Evolutionary conservation across 495 filamentous ascomycete species (phyloP), one percentile per base, ranked within the genome.

Genomic region (Neurospora pannonica): DNA sequence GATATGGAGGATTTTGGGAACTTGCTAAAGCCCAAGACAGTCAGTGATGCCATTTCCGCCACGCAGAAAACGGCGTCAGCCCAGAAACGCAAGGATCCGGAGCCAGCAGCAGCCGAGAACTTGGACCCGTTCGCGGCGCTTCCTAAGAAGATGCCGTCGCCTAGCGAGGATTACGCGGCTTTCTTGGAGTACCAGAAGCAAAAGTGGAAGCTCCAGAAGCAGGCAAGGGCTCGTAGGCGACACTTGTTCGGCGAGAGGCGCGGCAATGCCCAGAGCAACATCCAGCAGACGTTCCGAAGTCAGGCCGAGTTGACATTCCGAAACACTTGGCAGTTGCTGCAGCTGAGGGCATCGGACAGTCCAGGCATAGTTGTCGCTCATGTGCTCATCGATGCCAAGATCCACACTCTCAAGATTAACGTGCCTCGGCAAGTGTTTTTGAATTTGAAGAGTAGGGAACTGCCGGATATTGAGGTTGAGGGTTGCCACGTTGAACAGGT

Each of bases 161-260:
- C 95, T 34, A 90, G 89, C 0, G 91, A 96, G 54, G 93, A 99
- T 82, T 99, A 99, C 74, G 83, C 88, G 31, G 94, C 89, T 0
- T 99, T 97, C 85, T 83, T 99, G 69, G 87, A 92, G 79, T 99
- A 99, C 78, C 96, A 99, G 79, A 99, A 99, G 82, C 89, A 94
- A 83, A 99, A 99, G 81, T 99, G 96, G 96, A 97, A 94, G 83
- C 92, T 99, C 37, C 96, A 99, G 81, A 97, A 93, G 78, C 93
- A 97, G 81, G 95, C 96, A 48, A 89, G 95, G 48, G 87, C 91
- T 77, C 92, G 96, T 13, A 89, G 96, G 67, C 89, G 95, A 54
- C 96, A 99, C 79, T 86, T 98, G 4, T 99, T 98, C 78, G 96
- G 96, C 39, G 95, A 99, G 76, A 83, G 84, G 21, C 91, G 92